Base-by-base conservation (phyloP, 2,329 filamentous ascomycete genomes). In the Ophiostoma montium region DNA sequence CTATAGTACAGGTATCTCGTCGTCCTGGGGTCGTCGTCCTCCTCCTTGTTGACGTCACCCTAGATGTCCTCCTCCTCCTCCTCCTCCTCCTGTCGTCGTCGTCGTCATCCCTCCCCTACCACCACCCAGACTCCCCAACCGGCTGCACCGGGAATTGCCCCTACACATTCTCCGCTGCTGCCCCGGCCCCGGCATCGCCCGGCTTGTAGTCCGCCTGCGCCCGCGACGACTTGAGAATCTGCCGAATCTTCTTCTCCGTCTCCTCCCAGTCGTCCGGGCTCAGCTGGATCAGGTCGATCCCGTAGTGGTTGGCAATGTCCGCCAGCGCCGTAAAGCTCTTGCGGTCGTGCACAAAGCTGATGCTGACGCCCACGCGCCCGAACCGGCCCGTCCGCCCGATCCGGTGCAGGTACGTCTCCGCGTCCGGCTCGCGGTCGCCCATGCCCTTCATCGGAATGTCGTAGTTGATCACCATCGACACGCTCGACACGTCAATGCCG, bases 401-500 rank as follows among this genome's bases (percentile, higher is more conserved):
- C 62, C 92, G 85, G 73, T 98, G 92, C 45, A 98, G 82, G 62
- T 98, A 98, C 1, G 92, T 98, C 70, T 96, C 89, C 43, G 81
- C 81, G 61, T 98, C 92, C 13, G 90, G 84, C 66, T 92, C 86
- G 27, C 74, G 74, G 57, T 96, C 89, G 16, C 84, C 80, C 31
- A 75, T 59, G 36, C 84, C 81, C 61, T 83, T 82, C 71, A 83
- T 84, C 21, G 83, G 83, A 51, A 87, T 84, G 58, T 87, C 84
- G 67, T 98, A 98, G 71, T 98, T 98, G 72, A 98, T 88, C 48
- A 98, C 92, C 82, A 98, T 92, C 10, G 88, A 95, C 13, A 98
- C 92, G 27, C 68, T 94, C 66, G 62, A 96, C 70, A 80, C 77
- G 61, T 98, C 92, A 59, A 98, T 96, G 62, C 92, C 92, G 61